A percentile compares a stretch with the other conserved stretches of the same genome.
These are phyloP conservation scores for Colletotrichum kahawae DNA, from an alignment of 2,329 filamentous ascomycete species.

Conservation along the genomic window DNA sequence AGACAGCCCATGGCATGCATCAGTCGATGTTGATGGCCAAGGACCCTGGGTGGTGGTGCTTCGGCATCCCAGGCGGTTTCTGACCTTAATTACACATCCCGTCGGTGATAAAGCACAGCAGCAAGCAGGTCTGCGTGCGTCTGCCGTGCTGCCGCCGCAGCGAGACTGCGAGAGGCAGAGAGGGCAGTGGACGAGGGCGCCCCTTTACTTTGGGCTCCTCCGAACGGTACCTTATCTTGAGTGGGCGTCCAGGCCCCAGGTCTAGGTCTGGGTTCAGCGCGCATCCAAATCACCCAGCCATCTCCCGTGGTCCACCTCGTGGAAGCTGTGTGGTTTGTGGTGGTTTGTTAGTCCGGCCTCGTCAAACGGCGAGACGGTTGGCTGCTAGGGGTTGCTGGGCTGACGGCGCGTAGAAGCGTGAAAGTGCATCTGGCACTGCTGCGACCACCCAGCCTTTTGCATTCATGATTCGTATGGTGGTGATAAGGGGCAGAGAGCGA, in stretches of 20 bases:
- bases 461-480: background rate
- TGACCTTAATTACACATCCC: constrained; percentile 8
- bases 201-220: background rate
- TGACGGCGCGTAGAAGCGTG: background rate
- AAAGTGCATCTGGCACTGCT: background rate
- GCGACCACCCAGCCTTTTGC: background rate
- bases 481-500: background rate
- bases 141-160: background rate
- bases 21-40: background rate
- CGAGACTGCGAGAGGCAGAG: background rate
- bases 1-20: background rate
- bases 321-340: background rate
- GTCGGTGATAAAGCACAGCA: background rate
- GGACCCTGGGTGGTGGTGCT: background rate
- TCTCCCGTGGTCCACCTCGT: constrained; percentile 6
- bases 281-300: constrained; percentile 22
- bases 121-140: background rate
- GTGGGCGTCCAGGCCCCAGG: background rate
- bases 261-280: constrained; percentile 9
- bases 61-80: background rate
- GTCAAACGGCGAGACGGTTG: background rate
- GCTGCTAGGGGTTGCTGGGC: background rate
- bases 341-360: background rate
- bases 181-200: background rate
- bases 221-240: constrained; percentile 6